phyloP scores from a whole-genome alignment of 2,329 filamentous ascomycete genomes.

The Chalaropsis ovoidea region DNA sequence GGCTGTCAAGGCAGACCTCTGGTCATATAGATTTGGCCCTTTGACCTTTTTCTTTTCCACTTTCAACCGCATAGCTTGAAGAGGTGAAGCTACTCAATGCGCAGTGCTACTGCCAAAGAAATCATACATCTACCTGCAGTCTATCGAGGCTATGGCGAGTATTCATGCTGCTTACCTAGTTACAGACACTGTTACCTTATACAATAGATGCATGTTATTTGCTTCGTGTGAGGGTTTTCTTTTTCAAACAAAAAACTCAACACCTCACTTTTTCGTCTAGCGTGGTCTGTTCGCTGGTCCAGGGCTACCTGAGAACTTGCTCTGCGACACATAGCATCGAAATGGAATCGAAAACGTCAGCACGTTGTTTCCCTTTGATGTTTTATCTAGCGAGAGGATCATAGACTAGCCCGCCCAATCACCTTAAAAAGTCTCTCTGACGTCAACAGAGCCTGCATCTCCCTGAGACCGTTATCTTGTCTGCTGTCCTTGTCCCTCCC shows the following conservation, averaged over 20 bases:
- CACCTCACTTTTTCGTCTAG: not conserved
- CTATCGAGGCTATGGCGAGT: not conserved
- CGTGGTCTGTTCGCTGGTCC: not conserved
- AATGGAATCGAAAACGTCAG: constrained; percentile 1
- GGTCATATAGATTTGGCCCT: not conserved
- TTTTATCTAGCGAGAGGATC: constrained; percentile 8
- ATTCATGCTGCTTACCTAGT: not conserved
- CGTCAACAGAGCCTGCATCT: not conserved
- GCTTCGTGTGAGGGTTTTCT: not conserved
- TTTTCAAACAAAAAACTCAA: not conserved
- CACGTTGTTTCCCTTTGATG: not conserved
- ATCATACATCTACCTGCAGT: not conserved
- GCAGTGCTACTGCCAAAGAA: not conserved
- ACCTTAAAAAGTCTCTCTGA: not conserved
- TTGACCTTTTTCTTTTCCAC: not conserved
- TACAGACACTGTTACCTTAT: not conserved
- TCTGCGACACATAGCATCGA: not conserved
- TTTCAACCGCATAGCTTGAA: not conserved
- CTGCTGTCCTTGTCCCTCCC: not conserved
- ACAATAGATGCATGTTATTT: not conserved
- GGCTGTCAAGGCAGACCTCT: not conserved
- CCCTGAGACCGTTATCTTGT: not conserved
- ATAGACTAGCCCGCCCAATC: not conserved
- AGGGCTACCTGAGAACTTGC: not conserved
- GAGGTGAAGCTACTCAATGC: not conserved